A percentile compares a stretch with the other conserved stretches of the same genome.
Conservation (phyloP, 2,329 filamentous ascomycete species). For the Claviceps digitariae region DNA sequence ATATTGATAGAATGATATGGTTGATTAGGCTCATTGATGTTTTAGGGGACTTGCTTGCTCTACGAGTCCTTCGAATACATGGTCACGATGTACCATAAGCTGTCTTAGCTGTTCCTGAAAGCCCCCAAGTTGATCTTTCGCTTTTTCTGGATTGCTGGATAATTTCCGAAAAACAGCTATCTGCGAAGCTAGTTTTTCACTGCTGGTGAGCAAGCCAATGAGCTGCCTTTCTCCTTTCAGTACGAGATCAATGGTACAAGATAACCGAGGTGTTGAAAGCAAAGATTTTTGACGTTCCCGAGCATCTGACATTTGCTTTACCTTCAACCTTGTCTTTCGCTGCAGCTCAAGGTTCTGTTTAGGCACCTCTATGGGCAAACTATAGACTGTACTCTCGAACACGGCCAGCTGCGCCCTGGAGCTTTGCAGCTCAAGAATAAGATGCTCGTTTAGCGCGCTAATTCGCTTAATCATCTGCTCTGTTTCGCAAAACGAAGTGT, state of each 20-base stretch:
- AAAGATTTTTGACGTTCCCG: slow-evolving; percentile 35
- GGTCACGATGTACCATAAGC: slow-evolving; percentile 52
- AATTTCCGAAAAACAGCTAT: slow-evolving; percentile 56
- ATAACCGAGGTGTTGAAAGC: slow-evolving; percentile 18
- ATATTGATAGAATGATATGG: neutral
- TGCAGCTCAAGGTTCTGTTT: slow-evolving; percentile 63
- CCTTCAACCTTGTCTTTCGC: slow-evolving; percentile 53
- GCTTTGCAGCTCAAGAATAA: slow-evolving; percentile 35
- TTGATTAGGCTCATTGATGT: slow-evolving; percentile 13
- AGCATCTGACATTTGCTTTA: slow-evolving; percentile 50
- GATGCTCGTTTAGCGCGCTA: slow-evolving; percentile 39
- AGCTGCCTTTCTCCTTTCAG: slow-evolving; percentile 45
- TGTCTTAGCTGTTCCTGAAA: slow-evolving; percentile 50
- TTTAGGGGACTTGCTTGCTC: slow-evolving; percentile 44
- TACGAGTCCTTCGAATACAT: slow-evolving; percentile 60
- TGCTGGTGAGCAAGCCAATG: slow-evolving; percentile 39
- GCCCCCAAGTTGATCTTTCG: slow-evolving; percentile 55
- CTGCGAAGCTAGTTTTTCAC: slow-evolving; percentile 47
- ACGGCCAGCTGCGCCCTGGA: slow-evolving; percentile 26
- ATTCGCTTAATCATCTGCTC: slow-evolving; percentile 44
- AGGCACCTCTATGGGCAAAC: slow-evolving; percentile 43
- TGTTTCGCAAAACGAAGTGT: slow-evolving; percentile 37
- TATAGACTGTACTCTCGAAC: slow-evolving; percentile 33
- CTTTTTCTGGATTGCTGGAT: slow-evolving; percentile 55
- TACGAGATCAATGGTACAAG: slow-evolving; percentile 43